Conservation (phyloP, 129 eudicot genomes). For the carrot (Daucus carota) region DNA sequence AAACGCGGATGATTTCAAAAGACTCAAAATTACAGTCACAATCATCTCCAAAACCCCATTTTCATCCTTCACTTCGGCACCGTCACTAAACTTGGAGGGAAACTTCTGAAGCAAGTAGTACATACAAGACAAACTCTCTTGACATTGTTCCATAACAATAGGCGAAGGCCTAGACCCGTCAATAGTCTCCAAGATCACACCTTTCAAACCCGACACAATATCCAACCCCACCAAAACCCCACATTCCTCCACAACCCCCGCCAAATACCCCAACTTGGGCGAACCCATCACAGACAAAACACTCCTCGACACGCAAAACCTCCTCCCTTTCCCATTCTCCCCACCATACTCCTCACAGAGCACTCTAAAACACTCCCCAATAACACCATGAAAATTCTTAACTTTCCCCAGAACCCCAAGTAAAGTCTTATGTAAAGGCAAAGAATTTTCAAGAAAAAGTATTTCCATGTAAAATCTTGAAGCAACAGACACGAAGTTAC, state of each 20-base stretch:
- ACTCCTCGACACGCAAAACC: conserved; percentile 75
- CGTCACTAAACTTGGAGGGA: conserved; percentile 40
- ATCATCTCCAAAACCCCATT: conserved; percentile 49
- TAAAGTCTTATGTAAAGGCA: conserved; percentile 63
- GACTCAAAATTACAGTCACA: conserved; percentile 36
- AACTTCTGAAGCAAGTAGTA: conserved; percentile 92
- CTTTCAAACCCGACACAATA: conserved; percentile 50
- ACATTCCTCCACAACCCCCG: conserved; percentile 74
- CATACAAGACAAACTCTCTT: conserved; percentile 86
- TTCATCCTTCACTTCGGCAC: background rate
- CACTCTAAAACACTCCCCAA: conserved; percentile 39
- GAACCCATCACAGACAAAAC: conserved; percentile 91
- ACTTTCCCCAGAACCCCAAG: conserved; percentile 62
- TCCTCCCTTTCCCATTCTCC: conserved; percentile 47
- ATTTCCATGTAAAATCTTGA: conserved; percentile 62
- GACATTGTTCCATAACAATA: conserved; percentile 91
- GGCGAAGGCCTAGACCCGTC: conserved; percentile 76
- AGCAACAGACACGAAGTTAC: conserved; percentile 30
- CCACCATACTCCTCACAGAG: conserved; percentile 74
- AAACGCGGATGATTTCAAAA: conserved; percentile 64
- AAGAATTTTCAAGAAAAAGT: conserved; percentile 70
- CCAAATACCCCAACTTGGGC: conserved; percentile 85
- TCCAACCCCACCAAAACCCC: conserved; percentile 71
- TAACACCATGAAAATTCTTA: conserved; percentile 30
- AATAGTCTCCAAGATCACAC: conserved; percentile 49